Conservation (phyloP, 208 protist species). For the Wallacemonas sp. region DNA sequence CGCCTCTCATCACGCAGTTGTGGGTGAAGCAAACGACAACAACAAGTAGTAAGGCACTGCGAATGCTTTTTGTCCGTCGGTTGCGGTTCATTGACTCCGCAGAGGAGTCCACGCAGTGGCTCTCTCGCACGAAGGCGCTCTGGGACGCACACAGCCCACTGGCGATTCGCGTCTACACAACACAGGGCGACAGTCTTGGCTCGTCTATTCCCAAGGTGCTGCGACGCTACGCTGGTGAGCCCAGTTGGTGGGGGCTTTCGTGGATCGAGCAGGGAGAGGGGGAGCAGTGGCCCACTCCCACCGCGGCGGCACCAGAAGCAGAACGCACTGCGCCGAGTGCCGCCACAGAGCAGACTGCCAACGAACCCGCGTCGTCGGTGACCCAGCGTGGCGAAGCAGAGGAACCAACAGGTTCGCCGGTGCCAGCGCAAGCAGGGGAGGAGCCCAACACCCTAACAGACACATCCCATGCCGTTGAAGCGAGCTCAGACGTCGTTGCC, state of each 20-base stretch:
- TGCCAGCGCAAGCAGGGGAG: too few relatives aligned
- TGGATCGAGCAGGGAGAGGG: slow-evolving; percentile 33
- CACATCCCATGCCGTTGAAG: too few relatives aligned
- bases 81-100: slow-evolving; percentile 45
- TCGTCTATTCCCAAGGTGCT: slow-evolving; percentile 43
- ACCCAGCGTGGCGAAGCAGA: background rate
- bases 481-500: too few relatives aligned
- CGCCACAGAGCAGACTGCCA: background rate
- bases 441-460: too few relatives aligned
- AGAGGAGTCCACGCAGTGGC: slow-evolving; percentile 38
- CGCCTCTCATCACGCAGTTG: too few relatives aligned
- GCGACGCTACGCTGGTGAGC: background rate
- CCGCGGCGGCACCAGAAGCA: background rate
- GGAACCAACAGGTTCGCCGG: too few relatives aligned
- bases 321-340: background rate
- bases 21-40: too few relatives aligned
- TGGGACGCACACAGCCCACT: slow-evolving; percentile 36
- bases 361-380: background rate
- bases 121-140: slow-evolving; percentile 26
- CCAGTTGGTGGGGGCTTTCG: slow-evolving; percentile 24
- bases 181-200: slow-evolving; percentile 30
- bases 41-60: background rate
- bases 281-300: background rate
- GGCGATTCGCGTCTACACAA: slow-evolving; percentile 42
- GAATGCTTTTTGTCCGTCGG: slow-evolving; percentile 43